Base-by-base conservation (phyloP, 805 yeast genomes). In the Lipomyces sp. region DNA sequence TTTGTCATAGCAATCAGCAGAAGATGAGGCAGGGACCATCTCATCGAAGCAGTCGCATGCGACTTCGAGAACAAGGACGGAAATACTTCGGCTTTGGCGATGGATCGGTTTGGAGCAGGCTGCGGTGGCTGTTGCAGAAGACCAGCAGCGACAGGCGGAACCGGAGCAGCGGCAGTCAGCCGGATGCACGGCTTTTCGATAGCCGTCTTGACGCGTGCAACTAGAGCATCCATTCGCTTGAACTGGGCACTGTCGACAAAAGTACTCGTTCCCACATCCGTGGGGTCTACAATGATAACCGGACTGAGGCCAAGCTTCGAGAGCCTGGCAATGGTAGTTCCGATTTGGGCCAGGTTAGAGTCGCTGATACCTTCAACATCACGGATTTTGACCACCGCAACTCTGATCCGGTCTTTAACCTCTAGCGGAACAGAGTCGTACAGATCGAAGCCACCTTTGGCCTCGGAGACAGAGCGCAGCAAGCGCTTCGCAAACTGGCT, bases 301-400 rank as follows among this genome's bases (percentile, higher is more conserved):
- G 96, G 95, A 13, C 84, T 78, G 1, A 85, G 79, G 0, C 97
- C 97, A 14, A 85, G 67, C 45, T 75, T 73, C 13, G 74, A 69
- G 63, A 84, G 69, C 47, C 83, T 70, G 28, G 73, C 69, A 44
- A 84, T 66, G 0, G 87, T 82, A 34, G 74, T 73, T 2, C 81
- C 79, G 14, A 84, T 75, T 0, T 81, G 80, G 18, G 55, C 55
- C 63, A 79, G 63, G 3, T 65, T 63, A 2, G 65, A 62, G 2
- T 50, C 50, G 6, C 68, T 45, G 22, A 79, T 65, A 2, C 65
- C 57, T 4, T 66, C 63, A 36, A 75, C 64, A 29, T 68, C 66
- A 23, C 78, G 69, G 37, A 83, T 69, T 59, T 78, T 77, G 59
- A 83, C 70, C 13, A 84, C 60, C 3, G 86, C 85, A 3, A 82